phyloP scores from a whole-genome alignment of 164 flowering plant genomes.

The Magnolia changhungtana region DNA sequence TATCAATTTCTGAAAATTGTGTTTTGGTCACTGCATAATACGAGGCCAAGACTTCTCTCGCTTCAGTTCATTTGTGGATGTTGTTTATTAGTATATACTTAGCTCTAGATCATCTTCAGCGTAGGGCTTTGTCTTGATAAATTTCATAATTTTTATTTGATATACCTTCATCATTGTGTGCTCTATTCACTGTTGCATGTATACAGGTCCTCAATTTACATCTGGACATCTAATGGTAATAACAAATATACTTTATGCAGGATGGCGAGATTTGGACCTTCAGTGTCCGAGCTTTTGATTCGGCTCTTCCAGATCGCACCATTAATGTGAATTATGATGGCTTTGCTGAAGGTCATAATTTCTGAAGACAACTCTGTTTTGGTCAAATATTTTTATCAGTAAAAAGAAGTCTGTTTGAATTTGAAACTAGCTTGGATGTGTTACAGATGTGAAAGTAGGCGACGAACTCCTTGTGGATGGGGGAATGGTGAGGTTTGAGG shows the following conservation, averaged over 20 bases:
- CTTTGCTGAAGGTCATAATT: constrained; percentile 82
- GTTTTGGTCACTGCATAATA: no score
- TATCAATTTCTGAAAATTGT: no score
- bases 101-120: no score
- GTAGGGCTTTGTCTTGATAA: no score
- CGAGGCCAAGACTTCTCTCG: no score
- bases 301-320: constrained; percentile 74
- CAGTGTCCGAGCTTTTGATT: constrained; percentile 76
- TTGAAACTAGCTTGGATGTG: constrained; percentile 12
- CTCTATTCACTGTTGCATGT: neutral
- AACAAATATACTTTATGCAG: constrained; percentile 33
- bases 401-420: constrained; percentile 3
- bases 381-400: neutral
- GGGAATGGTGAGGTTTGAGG: constrained; percentile 99
- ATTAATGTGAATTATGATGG: constrained; percentile 93
- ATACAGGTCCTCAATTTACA: neutral
- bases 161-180: no score
- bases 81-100: no score
- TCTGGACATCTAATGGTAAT: neutral
- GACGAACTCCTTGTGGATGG: constrained; percentile 98
- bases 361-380: neutral
- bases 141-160: no score
- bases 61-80: no score
- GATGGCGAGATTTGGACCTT: constrained; percentile 98
- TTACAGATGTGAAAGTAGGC: constrained; percentile 79